Evolutionary conservation across 441 rosid species (phyloP).

Genomic region (Breynia disticha): DNA sequence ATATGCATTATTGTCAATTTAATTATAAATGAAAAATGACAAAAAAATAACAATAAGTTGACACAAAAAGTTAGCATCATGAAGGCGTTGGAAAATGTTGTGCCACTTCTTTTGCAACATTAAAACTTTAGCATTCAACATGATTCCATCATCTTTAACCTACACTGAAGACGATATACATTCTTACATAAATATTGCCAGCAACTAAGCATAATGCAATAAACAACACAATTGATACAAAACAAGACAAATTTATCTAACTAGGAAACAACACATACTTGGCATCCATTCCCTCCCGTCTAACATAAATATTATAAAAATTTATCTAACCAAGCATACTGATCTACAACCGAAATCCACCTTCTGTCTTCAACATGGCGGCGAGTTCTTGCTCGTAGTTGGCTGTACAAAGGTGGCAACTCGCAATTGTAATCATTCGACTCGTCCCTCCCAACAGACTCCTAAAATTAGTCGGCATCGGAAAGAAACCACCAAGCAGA

Average conservation of each 20-base stretch:
- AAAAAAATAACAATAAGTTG: too few species aligned
- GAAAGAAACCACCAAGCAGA: conserved; percentile 82
- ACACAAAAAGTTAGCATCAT: too few species aligned
- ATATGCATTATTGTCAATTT: too few species aligned
- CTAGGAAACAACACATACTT: conserved; percentile 31
- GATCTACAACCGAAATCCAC: conserved; percentile 40
- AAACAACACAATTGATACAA: background rate
- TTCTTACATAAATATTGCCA: conserved; percentile 25
- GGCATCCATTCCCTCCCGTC: conserved; percentile 22
- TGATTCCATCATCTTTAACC: conserved; percentile 41
- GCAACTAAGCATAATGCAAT: background rate
- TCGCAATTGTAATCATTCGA: conserved; percentile 19
- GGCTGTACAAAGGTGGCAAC: conserved; percentile 47
- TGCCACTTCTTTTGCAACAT: conserved; percentile 52
- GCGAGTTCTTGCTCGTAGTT: conserved; percentile 57
- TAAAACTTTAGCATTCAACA: conserved; percentile 26
- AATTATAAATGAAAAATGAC: too few species aligned
- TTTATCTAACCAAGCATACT: conserved; percentile 28
- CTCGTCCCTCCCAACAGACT: conserved; percentile 23
- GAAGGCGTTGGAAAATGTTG: conserved; percentile 44
- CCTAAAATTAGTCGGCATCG: conserved; percentile 45
- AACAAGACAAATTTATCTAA: conserved; percentile 11
- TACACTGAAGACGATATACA: conserved; percentile 42
- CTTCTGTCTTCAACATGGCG: conserved; percentile 27
- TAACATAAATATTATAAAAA: too few species aligned